Evolutionary conservation across 106 monocot species (phyloP), one percentile per base, ranked within the genome.

Genomic region (Platanthera zijinensis): DNA sequence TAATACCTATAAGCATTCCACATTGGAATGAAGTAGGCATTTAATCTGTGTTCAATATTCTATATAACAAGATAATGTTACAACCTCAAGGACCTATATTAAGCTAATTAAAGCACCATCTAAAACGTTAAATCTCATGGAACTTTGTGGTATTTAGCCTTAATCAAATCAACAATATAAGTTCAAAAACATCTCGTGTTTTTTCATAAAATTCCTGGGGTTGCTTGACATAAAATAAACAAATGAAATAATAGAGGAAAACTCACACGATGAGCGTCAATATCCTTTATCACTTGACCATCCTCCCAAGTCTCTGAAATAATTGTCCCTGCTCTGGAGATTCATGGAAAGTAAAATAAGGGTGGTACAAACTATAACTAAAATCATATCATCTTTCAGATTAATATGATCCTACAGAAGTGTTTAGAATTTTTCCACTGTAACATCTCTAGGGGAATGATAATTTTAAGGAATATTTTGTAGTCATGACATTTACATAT

Each of bases 301-400:
- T 99, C 97, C 77, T 99, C 97, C 97, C 97, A 99, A 62, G 86
- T 85, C 86, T 99, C 97, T 62, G 97, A 94, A 79, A 99, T 91
- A 19, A 99, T 53, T 46, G 97, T 99, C 74, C 97, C 97, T 77
- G 91, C 85, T 83, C 97, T 99, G 83, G 76, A 84, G 48, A 72
- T 64, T 52, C 51, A 77, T 46, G 18, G 14, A 71, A n/a, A 71
- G 15, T 6, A 71, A 6, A 30, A 69, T 10, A 70, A 57, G 45
- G 17, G n/a, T 14, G 46, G 48, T 19, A 19, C 54, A 4, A 51
- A 52, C 6, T 19, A 14, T 54, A 22, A 46, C 13, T 19, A 57
- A 73, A 17, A 56, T 39, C 8, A 85, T 70, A 48, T 70, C 48
- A 70, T 17, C 14, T 47, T 21, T 6, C 2, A 66, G 10, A n/a